Percentiles rank a stretch among this genome's conserved stretches.
Conservation (phyloP, 768 basidiomycete genomes). For the Amanita phalloides region DNA sequence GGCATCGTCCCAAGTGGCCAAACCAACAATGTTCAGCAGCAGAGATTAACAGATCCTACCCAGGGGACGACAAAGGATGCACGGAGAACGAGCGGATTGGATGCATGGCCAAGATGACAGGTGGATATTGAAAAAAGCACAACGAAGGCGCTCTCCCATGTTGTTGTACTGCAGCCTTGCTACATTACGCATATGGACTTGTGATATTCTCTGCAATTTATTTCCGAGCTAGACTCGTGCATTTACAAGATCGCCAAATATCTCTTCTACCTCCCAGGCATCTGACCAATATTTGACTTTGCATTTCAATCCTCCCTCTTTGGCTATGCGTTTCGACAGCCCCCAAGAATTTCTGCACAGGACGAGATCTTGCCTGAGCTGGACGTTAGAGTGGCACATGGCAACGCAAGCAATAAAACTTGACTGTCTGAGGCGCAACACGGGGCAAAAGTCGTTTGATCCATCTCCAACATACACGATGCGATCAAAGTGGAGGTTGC, state of each 20-base stretch:
- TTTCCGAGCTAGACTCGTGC: slow-evolving; percentile 14
- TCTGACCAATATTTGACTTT: slow-evolving; percentile 80
- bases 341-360: slow-evolving; percentile 74
- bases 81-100: slow-evolving; percentile 55
- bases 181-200: slow-evolving; percentile 5
- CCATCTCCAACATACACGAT: slow-evolving; percentile 93
- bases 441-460: slow-evolving; percentile 90
- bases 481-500: slow-evolving; percentile 56
- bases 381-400: not conserved
- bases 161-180: slow-evolving; percentile 3
- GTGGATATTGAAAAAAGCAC: not conserved
- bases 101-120: slow-evolving; percentile 64
- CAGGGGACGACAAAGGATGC: slow-evolving; percentile 36
- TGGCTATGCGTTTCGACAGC: slow-evolving; percentile 65
- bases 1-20: slow-evolving; percentile 43
- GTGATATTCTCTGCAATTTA: slow-evolving; percentile 6
- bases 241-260: slow-evolving; percentile 33
- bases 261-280: slow-evolving; percentile 95
- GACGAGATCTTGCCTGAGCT: slow-evolving; percentile 64
- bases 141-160: not conserved
- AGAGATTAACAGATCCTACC: slow-evolving; percentile 21
- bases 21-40: slow-evolving; percentile 21
- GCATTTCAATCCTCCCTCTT: slow-evolving; percentile 72
- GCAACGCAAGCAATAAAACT: slow-evolving; percentile 8
- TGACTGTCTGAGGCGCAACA: slow-evolving; percentile 68